Base-by-base conservation (phyloP, 2,329 filamentous ascomycete genomes). In the Myriosclerotinia duriaeana region DNA sequence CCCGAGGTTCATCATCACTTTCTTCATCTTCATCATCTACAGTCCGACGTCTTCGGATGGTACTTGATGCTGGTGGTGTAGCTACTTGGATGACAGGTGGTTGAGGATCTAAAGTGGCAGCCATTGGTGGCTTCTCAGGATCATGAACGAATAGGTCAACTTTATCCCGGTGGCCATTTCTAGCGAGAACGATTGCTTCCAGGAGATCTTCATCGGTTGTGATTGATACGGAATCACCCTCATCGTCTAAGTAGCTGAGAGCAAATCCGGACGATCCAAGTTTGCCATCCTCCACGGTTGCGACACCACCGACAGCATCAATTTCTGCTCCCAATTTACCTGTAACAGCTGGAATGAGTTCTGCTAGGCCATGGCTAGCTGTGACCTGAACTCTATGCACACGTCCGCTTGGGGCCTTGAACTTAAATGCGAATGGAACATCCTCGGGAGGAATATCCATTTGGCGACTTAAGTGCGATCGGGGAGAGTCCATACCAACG, bases 141-240 rank as follows among this genome's bases (percentile, higher is more conserved):
- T 99, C 91, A 77, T 99, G 95, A 15, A 98, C 93, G 74, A 97
- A 98, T 20, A 99, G 84, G 74, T 99, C 95, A 26, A 99, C 95
- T 83, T 99, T 99, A 72, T 98, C 95, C 55, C 87, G 88, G 72
- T 83, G 87, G 55, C 86, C 84, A 67, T 90, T 88, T 68, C 92
- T 89, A 5, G 94, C 92, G 38, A 98, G 85, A 26, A 89, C 83
- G 71, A 99, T 92, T 1, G 95, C 93, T 78, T 99, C 95, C 2
- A 95, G 80, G 53, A 99, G 85, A 76, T 99, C 95, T 71, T 94
- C 89, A 75, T 98, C 93, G 0, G 94, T 96, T 14, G 95, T 99
- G 77, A 99, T 97, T 52, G 93, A 97, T 20, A 99, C 93, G 0
- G 92, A 93, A 77, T 99, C 95, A 66, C 95, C 94, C 76, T 99